Conservation (phyloP, 1,284 basidiomycete genomes). For the Baeospora myosura region DNA sequence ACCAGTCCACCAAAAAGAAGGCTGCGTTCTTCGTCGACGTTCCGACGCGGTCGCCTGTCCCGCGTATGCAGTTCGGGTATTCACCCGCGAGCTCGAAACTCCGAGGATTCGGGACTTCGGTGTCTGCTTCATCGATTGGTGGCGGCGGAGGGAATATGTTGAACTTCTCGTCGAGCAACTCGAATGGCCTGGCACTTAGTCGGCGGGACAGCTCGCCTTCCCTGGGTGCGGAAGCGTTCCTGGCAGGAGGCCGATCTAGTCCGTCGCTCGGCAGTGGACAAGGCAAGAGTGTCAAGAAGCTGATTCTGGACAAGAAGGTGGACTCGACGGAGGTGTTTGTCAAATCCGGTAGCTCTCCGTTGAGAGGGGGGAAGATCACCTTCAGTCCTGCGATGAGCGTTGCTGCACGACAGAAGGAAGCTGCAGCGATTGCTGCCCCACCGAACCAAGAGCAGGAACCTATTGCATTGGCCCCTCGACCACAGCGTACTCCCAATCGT, state of each 20-base stretch:
- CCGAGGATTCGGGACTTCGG: constrained; percentile 58
- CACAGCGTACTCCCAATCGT: constrained; percentile 34
- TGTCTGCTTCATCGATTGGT: constrained; percentile 27
- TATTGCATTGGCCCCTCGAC: constrained; percentile 30
- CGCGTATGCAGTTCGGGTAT: constrained; percentile 53
- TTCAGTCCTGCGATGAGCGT: constrained; percentile 70
- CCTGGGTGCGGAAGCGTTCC: constrained; percentile 41
- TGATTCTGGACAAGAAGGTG: constrained; percentile 80
- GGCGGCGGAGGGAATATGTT: constrained; percentile 33
- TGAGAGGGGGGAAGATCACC: constrained; percentile 44
- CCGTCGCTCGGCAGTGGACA: constrained; percentile 62
- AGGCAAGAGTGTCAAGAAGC: constrained; percentile 88
- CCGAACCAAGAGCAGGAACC: constrained; percentile 24
- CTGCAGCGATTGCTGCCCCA: constrained; percentile 24
- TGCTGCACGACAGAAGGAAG: constrained; percentile 65
- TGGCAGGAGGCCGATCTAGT: constrained; percentile 60
- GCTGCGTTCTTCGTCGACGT: constrained; percentile 62
- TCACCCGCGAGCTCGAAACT: constrained; percentile 59
- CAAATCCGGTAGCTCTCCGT: constrained; percentile 39
- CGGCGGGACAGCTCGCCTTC: constrained; percentile 35
- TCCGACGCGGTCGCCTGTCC: constrained; percentile 57
- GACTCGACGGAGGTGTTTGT: constrained; percentile 64
- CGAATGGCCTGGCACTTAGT: constrained; percentile 43
- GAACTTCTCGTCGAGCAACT: constrained; percentile 41
- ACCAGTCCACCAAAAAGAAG: constrained; percentile 65